Conservation (phyloP, 2,329 filamentous ascomycete genomes). For the Nigrospora sphaerica region DNA sequence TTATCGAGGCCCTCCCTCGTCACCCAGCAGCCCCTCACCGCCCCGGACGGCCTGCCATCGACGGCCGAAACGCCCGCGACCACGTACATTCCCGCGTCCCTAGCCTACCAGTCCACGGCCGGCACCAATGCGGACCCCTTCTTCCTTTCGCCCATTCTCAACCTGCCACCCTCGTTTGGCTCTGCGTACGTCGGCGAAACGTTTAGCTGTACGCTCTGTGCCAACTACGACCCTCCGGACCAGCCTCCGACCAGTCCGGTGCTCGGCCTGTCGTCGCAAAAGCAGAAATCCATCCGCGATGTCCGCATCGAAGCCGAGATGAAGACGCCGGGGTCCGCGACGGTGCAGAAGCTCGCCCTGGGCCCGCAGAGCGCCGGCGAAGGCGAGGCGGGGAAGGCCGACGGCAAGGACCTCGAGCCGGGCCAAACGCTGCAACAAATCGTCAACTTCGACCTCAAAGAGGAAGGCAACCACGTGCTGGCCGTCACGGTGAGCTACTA, state of each 20-base stretch:
- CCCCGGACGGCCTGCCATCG: conserved; percentile 32
- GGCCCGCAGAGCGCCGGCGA: conserved; percentile 21
- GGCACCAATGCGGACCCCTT: conserved; percentile 47
- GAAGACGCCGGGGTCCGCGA: conserved; percentile 68
- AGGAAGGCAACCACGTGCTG: conserved; percentile 89
- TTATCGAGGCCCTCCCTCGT: conserved; percentile 77
- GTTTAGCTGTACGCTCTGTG: conserved; percentile 89
- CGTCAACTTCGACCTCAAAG: conserved; percentile 80
- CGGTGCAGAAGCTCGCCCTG: conserved; percentile 61
- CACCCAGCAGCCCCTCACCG: conserved; percentile 57
- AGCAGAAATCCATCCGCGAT: conserved; percentile 55
- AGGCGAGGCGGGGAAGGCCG: conserved; percentile 3
- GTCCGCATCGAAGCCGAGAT: conserved; percentile 87
- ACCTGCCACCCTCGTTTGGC: conserved; percentile 84
- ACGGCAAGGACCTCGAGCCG: conserved; percentile 44
- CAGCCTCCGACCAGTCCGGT: conserved; percentile 7
- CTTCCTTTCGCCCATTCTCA: conserved; percentile 60
- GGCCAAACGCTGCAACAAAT: conserved; percentile 73
- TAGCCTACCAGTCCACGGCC: conserved; percentile 54
- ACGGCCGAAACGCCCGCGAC: conserved; percentile 30
- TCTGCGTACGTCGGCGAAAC: conserved; percentile 93
- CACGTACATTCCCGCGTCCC: conserved; percentile 53
- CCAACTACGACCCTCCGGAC: conserved; percentile 70
- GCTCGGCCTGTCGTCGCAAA: conserved; percentile 2
- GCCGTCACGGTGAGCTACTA: conserved; percentile 93